Percentiles rank a stretch among this genome's conserved stretches.
Conservation (phyloP, 495 filamentous ascomycete species). For the Aeminium ludgeri region DNA sequence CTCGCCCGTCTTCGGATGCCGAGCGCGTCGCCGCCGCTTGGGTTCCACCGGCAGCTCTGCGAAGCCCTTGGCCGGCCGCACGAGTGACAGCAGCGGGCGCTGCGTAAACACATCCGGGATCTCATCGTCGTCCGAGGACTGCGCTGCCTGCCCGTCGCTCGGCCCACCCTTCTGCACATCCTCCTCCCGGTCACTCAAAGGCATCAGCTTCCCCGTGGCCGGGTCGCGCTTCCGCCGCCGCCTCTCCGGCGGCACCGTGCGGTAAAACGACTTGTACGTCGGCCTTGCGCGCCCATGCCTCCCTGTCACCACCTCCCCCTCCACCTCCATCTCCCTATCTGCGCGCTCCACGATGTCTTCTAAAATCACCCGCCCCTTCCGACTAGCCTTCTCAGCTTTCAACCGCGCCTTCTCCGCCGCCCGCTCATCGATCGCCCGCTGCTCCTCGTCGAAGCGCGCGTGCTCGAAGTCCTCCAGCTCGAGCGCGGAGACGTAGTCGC, state of each 20-base stretch:
- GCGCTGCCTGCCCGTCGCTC: no score
- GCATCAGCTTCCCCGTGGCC: slow-evolving; percentile 5
- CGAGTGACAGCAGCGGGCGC: slow-evolving; percentile 3
- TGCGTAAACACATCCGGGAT: no score
- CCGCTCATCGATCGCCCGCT: neutral
- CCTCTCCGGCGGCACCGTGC: neutral
- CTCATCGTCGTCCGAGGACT: neutral
- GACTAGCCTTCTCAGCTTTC: neutral
- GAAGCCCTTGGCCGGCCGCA: neutral
- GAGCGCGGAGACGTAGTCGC: slow-evolving; percentile 13
- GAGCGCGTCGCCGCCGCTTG: slow-evolving; percentile 5
- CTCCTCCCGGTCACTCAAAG: neutral
- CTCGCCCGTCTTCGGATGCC: slow-evolving; percentile 10
- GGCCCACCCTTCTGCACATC: neutral
- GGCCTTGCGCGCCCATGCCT: slow-evolving; percentile 10
- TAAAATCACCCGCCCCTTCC: slow-evolving; percentile 1
- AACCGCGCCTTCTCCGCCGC: neutral
- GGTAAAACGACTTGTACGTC: slow-evolving; percentile 8
- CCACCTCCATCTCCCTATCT: neutral
- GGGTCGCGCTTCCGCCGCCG: slow-evolving; percentile 4
- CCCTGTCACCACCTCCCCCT: neutral
- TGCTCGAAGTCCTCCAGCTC: slow-evolving; percentile 13
- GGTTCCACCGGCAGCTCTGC: neutral
- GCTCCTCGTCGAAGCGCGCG: slow-evolving; percentile 11
- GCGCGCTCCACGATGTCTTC: slow-evolving; percentile 5